These are phyloP conservation scores for Hyphodiscus hymeniophilus DNA, from an alignment of 495 filamentous ascomycete species.

Conservation along the genomic window DNA sequence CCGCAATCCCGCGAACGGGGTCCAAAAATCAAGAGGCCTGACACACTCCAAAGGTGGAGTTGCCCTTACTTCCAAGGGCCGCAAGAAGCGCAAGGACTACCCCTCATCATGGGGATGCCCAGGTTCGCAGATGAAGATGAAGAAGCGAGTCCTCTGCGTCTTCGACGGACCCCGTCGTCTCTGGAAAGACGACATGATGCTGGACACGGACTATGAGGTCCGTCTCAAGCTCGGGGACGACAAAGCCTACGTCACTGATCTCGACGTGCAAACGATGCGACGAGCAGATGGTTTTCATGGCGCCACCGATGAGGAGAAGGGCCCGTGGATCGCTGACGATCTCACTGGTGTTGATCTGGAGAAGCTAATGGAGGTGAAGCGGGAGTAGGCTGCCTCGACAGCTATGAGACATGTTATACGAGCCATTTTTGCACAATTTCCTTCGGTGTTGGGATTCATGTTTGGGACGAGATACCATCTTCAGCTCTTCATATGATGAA, in stretches of 20 bases:
- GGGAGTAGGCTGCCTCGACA: constrained; percentile 6
- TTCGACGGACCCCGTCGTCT: constrained; percentile 84
- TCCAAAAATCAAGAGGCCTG: constrained; percentile 43
- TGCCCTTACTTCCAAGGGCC: constrained; percentile 51
- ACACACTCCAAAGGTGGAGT: constrained; percentile 56
- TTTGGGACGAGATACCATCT: constrained; percentile 20
- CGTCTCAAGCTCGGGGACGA: constrained; percentile 69
- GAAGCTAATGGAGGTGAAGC: constrained; percentile 24
- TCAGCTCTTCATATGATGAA: not conserved
- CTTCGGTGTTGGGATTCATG: constrained; percentile 4
- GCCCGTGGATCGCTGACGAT: constrained; percentile 49
- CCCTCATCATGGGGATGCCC: constrained; percentile 88
- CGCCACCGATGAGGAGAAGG: constrained; percentile 76
- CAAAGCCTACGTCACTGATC: constrained; percentile 76
- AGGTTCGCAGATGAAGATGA: constrained; percentile 88
- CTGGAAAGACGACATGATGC: constrained; percentile 99
- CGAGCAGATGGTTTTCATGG: constrained; percentile 72
- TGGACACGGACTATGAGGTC: constrained; percentile 90
- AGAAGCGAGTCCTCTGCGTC: constrained; percentile 89
- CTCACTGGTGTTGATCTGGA: constrained; percentile 20
- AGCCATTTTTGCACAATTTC: constrained; percentile 7
- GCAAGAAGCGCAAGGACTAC: constrained; percentile 87
- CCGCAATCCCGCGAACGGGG: constrained; percentile 37
- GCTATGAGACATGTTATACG: constrained; percentile 16
- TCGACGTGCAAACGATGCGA: constrained; percentile 85